Percentiles rank a stretch among this genome's conserved stretches.
Conservation (phyloP, 352 stramenopile genomes). For the Phytophthora litchii region DNA sequence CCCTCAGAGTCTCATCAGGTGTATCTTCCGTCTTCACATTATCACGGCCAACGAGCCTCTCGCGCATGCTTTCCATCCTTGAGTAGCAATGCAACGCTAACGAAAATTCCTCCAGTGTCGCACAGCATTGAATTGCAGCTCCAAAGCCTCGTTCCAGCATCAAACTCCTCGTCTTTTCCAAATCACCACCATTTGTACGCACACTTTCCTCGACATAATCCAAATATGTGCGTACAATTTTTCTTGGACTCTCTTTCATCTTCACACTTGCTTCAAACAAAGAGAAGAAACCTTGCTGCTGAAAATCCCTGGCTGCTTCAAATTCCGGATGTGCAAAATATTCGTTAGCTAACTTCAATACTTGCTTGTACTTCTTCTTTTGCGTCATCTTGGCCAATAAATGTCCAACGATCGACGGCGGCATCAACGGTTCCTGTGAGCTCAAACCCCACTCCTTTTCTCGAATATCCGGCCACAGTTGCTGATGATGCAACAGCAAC, state of each 20-base stretch:
- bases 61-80: slow-evolving; percentile 18
- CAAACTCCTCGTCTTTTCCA: slow-evolving; percentile 17
- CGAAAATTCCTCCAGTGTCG: slow-evolving; percentile 43
- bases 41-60: slow-evolving; percentile 7
- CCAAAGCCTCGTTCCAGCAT: slow-evolving; percentile 66
- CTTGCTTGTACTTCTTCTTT: slow-evolving; percentile 36
- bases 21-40: slow-evolving; percentile 24
- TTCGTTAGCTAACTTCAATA: slow-evolving; percentile 41
- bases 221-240: slow-evolving; percentile 47
- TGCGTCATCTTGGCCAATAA: slow-evolving; percentile 55
- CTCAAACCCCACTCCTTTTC: slow-evolving; percentile 5
- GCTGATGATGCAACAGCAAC: slow-evolving; percentile 59
- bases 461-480: slow-evolving; percentile 24
- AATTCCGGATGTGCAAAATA: slow-evolving; percentile 45
- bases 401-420: slow-evolving; percentile 53
- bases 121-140: slow-evolving; percentile 70
- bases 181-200: slow-evolving; percentile 4
- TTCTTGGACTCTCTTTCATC: slow-evolving; percentile 20
- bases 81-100: slow-evolving; percentile 56
- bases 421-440: slow-evolving; percentile 35
- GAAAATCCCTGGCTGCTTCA: slow-evolving; percentile 40
- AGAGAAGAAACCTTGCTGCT: slow-evolving; percentile 70
- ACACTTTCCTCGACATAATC: slow-evolving; percentile 39
- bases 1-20: slow-evolving; percentile 2
- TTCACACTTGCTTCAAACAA: slow-evolving; percentile 45